A percentile compares a stretch with the other conserved stretches of the same genome.
Evolutionary conservation across 495 filamentous ascomycete species (phyloP).

Genomic region (Neurospora discreta): DNA sequence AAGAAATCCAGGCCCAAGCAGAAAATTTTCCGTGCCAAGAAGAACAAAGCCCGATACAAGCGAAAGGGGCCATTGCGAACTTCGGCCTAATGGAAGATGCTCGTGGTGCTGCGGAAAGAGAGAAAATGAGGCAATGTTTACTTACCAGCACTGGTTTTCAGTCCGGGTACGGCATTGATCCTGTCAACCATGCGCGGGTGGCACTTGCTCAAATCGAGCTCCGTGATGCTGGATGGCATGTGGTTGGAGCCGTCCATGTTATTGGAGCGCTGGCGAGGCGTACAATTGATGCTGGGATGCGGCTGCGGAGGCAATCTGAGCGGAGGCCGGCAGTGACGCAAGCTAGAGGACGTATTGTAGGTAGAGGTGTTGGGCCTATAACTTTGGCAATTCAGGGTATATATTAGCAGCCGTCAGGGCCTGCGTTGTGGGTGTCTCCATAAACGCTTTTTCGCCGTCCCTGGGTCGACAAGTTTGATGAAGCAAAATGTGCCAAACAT

Average conservation of each 20-base stretch:
- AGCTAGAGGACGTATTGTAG: constrained; percentile 4
- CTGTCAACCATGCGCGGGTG: constrained; percentile 31
- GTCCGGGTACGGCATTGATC: constrained; percentile 36
- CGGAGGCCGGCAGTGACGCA: constrained; percentile 11
- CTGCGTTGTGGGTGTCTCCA: background rate
- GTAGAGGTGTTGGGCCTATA: background rate
- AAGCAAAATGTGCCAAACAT: background rate
- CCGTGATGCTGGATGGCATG: constrained; percentile 21
- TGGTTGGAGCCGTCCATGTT: constrained; percentile 22
- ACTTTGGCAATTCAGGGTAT: background rate
- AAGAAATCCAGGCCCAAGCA: background rate
- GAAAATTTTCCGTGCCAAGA: background rate
- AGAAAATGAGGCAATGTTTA: background rate
- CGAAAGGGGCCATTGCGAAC: background rate
- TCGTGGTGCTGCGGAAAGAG: background rate
- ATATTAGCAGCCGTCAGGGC: background rate
- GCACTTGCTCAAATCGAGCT: constrained; percentile 37
- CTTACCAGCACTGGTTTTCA: constrained; percentile 41
- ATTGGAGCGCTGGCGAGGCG: constrained; percentile 13
- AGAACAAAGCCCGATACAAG: background rate
- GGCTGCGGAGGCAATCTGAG: background rate
- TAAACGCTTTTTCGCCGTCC: constrained; percentile 2
- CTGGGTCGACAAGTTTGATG: constrained; percentile 12
- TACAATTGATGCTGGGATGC: background rate
- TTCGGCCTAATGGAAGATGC: background rate